A percentile compares a stretch with the other conserved stretches of the same genome.
These are phyloP conservation scores for Neolentinus lepideus DNA, from an alignment of 1,284 basidiomycete genomes.

Conservation along the genomic window DNA sequence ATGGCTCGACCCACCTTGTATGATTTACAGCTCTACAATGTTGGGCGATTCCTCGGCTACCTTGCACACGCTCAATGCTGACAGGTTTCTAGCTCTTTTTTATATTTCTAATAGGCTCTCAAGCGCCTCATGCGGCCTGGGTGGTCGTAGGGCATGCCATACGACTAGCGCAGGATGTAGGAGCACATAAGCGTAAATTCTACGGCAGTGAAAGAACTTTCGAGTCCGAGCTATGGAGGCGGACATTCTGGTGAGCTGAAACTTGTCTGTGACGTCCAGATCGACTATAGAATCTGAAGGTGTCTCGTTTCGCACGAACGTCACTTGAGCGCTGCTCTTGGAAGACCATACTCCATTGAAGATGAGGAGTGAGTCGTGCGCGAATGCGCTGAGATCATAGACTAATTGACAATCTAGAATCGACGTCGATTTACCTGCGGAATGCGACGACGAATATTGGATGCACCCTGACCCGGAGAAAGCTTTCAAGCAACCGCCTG, in stretches of 20 bases:
- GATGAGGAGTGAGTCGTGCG: constrained; percentile 67
- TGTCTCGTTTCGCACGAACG: constrained; percentile 59
- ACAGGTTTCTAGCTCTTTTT: not conserved
- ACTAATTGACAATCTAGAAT: constrained; percentile 34
- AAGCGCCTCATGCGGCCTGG: constrained; percentile 68
- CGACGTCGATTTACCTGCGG: constrained; percentile 59
- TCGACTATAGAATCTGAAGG: constrained; percentile 27
- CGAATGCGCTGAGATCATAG: not conserved
- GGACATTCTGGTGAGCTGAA: constrained; percentile 66
- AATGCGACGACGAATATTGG: constrained; percentile 66
- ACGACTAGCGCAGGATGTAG: constrained; percentile 61
- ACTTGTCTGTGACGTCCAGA: not conserved
- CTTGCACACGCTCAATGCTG: not conserved
- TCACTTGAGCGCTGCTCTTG: constrained; percentile 61
- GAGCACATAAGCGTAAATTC: constrained; percentile 51
- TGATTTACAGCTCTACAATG: constrained; percentile 63
- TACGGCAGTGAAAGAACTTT: constrained; percentile 29
- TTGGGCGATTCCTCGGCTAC: constrained; percentile 19
- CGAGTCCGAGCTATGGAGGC: constrained; percentile 67
- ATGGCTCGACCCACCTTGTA: constrained; percentile 55
- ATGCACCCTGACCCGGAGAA: constrained; percentile 31
- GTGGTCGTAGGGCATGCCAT: constrained; percentile 65
- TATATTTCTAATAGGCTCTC: constrained; percentile 46
- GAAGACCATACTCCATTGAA: constrained; percentile 76
- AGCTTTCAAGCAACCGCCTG: constrained; percentile 39